Evolutionary conservation across 495 filamentous ascomycete species (phyloP), one percentile per base, ranked within the genome.

Genomic region (Pseudomonodictys pantanalensis): DNA sequence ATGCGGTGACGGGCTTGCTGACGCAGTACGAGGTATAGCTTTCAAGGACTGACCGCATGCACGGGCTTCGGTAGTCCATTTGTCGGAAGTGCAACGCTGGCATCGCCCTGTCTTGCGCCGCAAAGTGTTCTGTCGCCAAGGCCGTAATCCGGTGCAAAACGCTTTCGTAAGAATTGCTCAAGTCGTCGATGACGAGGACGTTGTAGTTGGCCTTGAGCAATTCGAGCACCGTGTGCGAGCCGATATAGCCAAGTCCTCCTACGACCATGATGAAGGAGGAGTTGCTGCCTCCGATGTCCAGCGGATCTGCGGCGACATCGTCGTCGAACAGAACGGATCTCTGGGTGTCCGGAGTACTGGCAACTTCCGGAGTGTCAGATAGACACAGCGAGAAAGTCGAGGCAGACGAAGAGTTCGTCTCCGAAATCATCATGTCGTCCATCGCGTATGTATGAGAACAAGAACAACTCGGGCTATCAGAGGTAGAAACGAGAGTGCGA

Each of bases 161-260:
- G 38, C 65, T 72, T 43, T 76, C 72, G 66, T 78, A 85, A 35
- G 78, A 75, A 67, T 86, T 86, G 75, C 79, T 80, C 32, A 86
- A 72, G 56, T 85, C 80, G 74, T 87, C 84, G 68, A 86, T 77
- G 41, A 86, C 76, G 64, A 86, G 74, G 26, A 87, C 82, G 68
- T 85, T 85, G 70, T 83, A 80, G 18, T 77, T 77, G 18, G 77
- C 78, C 52, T 85, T 81, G 44, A 87, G 75, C 30, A 87, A 71
- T 66, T 87, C 84, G 35, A 86, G 69, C 43, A 77, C 77, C 5
- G 84, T 86, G 71, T 86, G 84, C 46, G 79, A 83, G 54, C 84
- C 84, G 62, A 87, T 85, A 65, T 85, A 87, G 3, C 84, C 84
- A 18, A 85, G 73, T 8, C 84, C 84, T n/a, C 84, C 84, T 41